Evolutionary conservation across 2,329 filamentous ascomycete species (phyloP).

Genomic region (Fusarium sp.): DNA sequence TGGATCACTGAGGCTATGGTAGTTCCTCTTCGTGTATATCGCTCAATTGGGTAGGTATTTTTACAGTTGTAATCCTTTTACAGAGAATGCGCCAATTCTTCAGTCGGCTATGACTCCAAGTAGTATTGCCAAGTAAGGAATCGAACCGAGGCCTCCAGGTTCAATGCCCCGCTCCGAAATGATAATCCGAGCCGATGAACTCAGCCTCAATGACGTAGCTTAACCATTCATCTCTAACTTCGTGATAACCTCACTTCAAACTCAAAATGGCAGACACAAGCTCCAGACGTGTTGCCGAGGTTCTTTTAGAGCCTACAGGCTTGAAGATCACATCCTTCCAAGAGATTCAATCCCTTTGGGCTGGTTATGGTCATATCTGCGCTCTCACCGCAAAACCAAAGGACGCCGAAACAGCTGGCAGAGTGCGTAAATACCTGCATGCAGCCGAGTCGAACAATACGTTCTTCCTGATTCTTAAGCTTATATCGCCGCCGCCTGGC

Average conservation of each 20-base stretch:
- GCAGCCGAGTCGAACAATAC: conserved; percentile 23
- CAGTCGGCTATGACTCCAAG: background rate
- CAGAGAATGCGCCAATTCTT: too few relatives aligned
- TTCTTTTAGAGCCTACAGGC: conserved; percentile 52
- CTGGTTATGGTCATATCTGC: conserved; percentile 66
- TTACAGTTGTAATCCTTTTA: rapidly evolving
- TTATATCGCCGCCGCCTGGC: conserved; percentile 59
- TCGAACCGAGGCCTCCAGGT: background rate
- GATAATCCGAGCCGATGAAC: conserved; percentile 22
- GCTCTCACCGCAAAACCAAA: conserved; percentile 57
- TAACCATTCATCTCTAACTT: background rate
- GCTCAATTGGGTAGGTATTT: background rate
- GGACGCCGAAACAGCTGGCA: conserved; percentile 26
- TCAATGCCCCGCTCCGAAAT: conserved; percentile 8
- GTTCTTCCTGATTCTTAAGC: conserved; percentile 64
- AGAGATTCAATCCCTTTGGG: conserved; percentile 59
- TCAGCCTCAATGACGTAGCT: conserved; percentile 14
- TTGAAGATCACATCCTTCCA: conserved; percentile 53
- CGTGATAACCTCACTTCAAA: background rate
- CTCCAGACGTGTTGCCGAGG: conserved; percentile 47
- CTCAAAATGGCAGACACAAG: conserved; percentile 12
- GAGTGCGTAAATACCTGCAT: conserved; percentile 9
- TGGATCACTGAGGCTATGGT: background rate
- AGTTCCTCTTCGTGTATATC: background rate
- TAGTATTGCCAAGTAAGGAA: too few relatives aligned